Conservation (phyloP, 2,329 filamentous ascomycete species). For the Knufia fluminis region DNA sequence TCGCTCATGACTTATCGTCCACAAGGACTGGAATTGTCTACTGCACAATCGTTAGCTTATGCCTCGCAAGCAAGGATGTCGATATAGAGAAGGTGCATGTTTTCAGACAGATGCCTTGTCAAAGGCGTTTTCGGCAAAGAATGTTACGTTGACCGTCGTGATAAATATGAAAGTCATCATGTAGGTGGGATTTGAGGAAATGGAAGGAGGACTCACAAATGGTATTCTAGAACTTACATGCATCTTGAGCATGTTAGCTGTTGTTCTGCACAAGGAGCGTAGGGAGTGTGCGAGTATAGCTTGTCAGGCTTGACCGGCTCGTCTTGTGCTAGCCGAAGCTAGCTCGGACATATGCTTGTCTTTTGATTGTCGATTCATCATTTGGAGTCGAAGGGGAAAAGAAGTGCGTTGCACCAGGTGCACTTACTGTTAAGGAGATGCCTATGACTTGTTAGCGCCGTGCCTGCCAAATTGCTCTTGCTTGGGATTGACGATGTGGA, state of each 20-base stretch:
- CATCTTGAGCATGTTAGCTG: neutral
- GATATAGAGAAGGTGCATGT: neutral
- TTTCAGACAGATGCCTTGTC: constrained; percentile 53
- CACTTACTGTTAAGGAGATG: neutral
- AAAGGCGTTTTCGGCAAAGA: constrained; percentile 74
- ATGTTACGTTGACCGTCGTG: constrained; percentile 85
- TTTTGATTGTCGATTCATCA: constrained; percentile 77
- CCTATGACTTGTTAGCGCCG: neutral
- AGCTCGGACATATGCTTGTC: constrained; percentile 99
- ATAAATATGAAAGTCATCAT: constrained; percentile 62
- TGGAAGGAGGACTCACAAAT: constrained; percentile 1
- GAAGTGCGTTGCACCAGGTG: no score
- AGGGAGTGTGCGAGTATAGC: neutral
- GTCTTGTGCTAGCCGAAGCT: constrained; percentile 36
- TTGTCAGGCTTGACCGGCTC: constrained; percentile 37
- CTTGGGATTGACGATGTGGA: neutral
- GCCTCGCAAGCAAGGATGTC: neutral
- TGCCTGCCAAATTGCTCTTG: neutral
- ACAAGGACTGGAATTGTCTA: neutral
- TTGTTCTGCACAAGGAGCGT: neutral
- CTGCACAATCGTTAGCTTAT: neutral
- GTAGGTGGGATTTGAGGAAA: constrained; percentile 17
- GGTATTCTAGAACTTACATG: neutral
- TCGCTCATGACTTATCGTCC: neutral
- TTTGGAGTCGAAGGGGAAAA: constrained; percentile 30